Conservation (phyloP, 768 basidiomycete genomes). For the Boletellus emodensis region DNA sequence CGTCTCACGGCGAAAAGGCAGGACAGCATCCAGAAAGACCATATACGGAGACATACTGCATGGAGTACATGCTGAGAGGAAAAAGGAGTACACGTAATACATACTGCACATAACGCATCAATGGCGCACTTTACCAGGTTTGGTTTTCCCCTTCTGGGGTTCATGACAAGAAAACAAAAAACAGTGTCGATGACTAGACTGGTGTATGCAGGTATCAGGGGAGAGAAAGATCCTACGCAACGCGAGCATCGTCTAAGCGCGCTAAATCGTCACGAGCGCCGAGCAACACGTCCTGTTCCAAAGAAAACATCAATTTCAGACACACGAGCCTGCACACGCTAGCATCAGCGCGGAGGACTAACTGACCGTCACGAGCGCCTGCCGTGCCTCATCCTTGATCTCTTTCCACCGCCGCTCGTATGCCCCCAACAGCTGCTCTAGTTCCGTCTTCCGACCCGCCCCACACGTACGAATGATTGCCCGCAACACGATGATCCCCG, state of each 20-base stretch:
- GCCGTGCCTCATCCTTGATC: constrained; percentile 63
- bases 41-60: no score
- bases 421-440: constrained; percentile 49
- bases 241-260: constrained; percentile 35
- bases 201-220: neutral
- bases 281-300: constrained; percentile 45
- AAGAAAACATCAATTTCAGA: neutral
- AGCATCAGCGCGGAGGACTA: no score
- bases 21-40: no score
- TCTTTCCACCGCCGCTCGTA: constrained; percentile 71
- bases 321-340: neutral
- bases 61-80: no score
- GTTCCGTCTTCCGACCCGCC: constrained; percentile 49
- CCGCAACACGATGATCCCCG: constrained; percentile 55
- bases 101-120: no score
- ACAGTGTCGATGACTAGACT: no score
- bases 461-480: constrained; percentile 54
- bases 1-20: no score
- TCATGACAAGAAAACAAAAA: neutral
- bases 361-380: constrained; percentile 55
- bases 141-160: neutral
- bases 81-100: no score
- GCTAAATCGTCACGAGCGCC: constrained; percentile 52
- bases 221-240: neutral
- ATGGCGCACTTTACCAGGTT: neutral